Base-by-base conservation (phyloP, 257 asterid species). In the Verbascum thapsus region DNA sequence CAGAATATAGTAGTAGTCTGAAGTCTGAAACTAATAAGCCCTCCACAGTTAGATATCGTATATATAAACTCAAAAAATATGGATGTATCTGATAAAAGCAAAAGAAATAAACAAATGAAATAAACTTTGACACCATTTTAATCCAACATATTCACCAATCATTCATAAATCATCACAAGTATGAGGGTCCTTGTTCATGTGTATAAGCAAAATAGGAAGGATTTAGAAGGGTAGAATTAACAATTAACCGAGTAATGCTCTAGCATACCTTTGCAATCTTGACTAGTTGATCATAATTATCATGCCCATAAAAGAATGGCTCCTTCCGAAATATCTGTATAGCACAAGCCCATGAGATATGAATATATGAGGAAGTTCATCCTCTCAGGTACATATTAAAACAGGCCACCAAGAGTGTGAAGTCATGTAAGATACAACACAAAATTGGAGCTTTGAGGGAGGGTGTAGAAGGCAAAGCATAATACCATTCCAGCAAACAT, bases 401-500 rank as follows among this genome's bases (percentile, higher is more conserved):
- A 3, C 39, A 16, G 11, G 23, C n/a, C 7, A 67, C 20, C 3
- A 42, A 53, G 30, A 32, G 10, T 8, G 48, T 35, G 38, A 37
- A 37, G 34, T 26, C 43, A 44, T 16, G 42, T 30, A 34, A 6
- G 8, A 16, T 47, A 34, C 22, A 53, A 42, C 19, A 48, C 32
- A 57, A 56, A 55, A 26, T 16, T 65, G 17, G 38, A 30, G 67
- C 50, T 37, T 16, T 15, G 32, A 32, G 43, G 41, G 20, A 11
- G 34, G 58, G 49, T 40, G 48, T 13, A 8, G 0, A 52, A 41
- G 51, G 18, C 71, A 69, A 68, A n/a, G 51, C 51, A 41, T 80
- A 89, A 41, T 80, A 89, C 96, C 94, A 89, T 86, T 78, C 94
- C 94, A 55, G 95, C 91, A 79, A 86, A 79, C 97, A 89, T 89